Evolutionary conservation across 805 yeast genomes (phyloP).

Genomic region (Peterozyma toletana): DNA sequence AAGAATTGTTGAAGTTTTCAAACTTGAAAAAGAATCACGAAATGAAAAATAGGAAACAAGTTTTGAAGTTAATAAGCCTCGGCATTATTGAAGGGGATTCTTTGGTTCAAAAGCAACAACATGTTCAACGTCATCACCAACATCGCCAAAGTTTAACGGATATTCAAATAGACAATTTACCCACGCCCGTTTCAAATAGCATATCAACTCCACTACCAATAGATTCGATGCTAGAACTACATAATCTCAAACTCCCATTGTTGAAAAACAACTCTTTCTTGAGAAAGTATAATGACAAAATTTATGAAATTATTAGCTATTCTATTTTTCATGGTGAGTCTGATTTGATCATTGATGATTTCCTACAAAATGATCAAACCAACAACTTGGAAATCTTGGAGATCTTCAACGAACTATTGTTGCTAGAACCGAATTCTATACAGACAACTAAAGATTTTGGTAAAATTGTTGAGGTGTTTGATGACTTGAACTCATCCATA

Average conservation of each 20-base stretch:
- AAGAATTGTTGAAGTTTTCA: conserved; percentile 3
- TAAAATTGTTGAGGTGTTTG: conserved; percentile 17
- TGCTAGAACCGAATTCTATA: conserved; percentile 6
- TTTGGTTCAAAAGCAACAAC: not conserved
- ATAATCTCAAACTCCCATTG: conserved; percentile 10
- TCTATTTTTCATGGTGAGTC: conserved; percentile 11
- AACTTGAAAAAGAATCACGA: not conserved
- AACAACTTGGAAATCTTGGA: conserved; percentile 10
- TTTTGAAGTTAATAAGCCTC: conserved; percentile 2
- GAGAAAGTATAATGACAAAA: conserved; percentile 6
- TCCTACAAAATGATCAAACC: conserved; percentile 10
- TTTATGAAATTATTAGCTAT: conserved; percentile 17
- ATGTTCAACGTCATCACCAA: conserved; percentile 1
- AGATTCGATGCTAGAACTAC: conserved; percentile 6
- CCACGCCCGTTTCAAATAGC: conserved; percentile 9
- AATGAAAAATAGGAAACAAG: not conserved
- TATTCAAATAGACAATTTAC: conserved; percentile 6
- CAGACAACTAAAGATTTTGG: conserved; percentile 10
- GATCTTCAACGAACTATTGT: conserved; percentile 11
- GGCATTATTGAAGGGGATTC: conserved; percentile 6
- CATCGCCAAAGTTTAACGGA: not conserved
- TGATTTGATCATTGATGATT: conserved; percentile 13
- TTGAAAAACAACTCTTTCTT: conserved; percentile 7
- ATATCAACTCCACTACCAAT: conserved; percentile 7
- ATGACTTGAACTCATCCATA: conserved; percentile 34